Evolutionary conservation across 257 asterid species (phyloP).

Genomic region (Striga asiatica): DNA sequence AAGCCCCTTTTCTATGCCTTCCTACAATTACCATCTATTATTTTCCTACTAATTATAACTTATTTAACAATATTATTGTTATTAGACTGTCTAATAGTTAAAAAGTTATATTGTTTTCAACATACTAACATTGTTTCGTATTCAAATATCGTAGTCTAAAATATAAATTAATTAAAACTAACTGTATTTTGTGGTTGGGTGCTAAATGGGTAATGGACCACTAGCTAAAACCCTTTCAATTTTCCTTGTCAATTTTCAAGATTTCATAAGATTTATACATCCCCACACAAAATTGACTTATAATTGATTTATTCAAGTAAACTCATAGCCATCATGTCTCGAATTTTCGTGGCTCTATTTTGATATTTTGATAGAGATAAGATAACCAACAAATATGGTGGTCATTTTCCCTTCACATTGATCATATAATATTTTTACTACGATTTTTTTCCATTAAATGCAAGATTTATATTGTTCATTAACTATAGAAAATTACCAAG

Average conservation of each 20-base stretch:
- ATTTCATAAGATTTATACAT: background rate
- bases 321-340: conserved; percentile 21
- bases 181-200: conserved; percentile 5
- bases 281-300: background rate
- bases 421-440: background rate
- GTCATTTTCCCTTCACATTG: background rate
- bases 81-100: too few species aligned
- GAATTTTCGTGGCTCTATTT: background rate
- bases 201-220: conserved; percentile 13
- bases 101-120: too few species aligned
- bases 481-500: too few species aligned
- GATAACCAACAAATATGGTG: background rate
- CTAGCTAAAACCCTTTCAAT: conserved; percentile 7
- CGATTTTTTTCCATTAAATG: too few species aligned
- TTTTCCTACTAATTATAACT: too few species aligned
- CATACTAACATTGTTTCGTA: background rate
- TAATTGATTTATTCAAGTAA: background rate
- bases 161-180: too few species aligned
- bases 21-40: conserved; percentile 5
- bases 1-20: conserved; percentile 3
- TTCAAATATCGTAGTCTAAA: background rate
- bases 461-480: too few species aligned
- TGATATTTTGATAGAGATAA: conserved; percentile 3
- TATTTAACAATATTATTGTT: too few species aligned
- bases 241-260: conserved; percentile 11